Base-by-base conservation (phyloP, 805 yeast genomes). In the Saturnispora sanitii region DNA sequence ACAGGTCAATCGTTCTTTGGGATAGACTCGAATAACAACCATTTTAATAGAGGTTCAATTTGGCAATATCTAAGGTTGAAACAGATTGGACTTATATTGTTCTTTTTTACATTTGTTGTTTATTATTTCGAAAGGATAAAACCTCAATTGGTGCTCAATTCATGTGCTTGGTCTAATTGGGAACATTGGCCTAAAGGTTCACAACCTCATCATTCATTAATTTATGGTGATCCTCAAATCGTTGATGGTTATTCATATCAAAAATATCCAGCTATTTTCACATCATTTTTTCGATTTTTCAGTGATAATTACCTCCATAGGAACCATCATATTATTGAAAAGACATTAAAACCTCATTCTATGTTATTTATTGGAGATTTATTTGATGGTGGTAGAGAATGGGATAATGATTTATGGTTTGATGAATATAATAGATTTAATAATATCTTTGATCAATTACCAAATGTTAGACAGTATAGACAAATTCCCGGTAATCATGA, bases 341-440 rank as follows among this genome's bases (percentile, higher is more conserved):
- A 80, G 30, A 80, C 81, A 46, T 66, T 92, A 40, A 73, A 75
- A 27, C 96, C 97, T 0, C 82, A 87, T 52, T 66, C 82, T 1
- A 75, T 77, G 4, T 60, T 90, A 4, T 90, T 86, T 55, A 62
- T 92, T 21, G 98, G 98, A 2, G 98, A 92, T 57, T 60, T 90
- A 50, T 82, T 90, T 56, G 98, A 92, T 61, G 96, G 96, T 11
- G 97, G 97, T 0, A 68, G 98, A 43, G 87, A 95, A 90, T 74
- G 72, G 30, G 76, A 74, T 46, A 70, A 70, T 26, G 55, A 49
- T 8, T 86, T 95, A 94, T 60, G 73, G 41, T 33, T 40, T 9
- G 62, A 67, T 12, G 97, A 92, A 58, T 79, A 70, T 51, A 53
- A 58, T 17, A 64, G 98, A 39, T 92, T 82, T 58, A 70, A 75